phyloP scores from a whole-genome alignment of 2,329 filamentous ascomycete genomes.

The Botrytis pseudocinerea region DNA sequence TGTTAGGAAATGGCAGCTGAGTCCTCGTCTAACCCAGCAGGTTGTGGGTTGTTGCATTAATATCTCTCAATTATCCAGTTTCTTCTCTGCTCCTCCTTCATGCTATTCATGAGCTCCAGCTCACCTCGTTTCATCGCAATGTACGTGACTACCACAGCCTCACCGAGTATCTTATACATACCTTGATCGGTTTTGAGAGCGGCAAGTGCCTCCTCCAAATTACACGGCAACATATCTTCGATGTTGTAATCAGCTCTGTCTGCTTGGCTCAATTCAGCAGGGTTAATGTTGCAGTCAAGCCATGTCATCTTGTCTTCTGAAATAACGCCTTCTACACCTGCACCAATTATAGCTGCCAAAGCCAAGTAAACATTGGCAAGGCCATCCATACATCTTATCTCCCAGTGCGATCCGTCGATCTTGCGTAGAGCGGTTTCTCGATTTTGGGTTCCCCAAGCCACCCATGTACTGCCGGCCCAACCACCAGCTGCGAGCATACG shows the following conservation, averaged over 20 bases:
- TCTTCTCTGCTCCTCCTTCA: constrained; percentile 51
- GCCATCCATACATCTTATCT: constrained; percentile 26
- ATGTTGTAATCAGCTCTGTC: constrained; percentile 57
- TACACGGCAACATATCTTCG: constrained; percentile 52
- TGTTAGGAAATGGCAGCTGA: not conserved
- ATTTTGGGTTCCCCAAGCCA: constrained; percentile 22
- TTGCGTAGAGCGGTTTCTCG: constrained; percentile 4
- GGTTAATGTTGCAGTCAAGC: constrained; percentile 57
- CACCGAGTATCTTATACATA: constrained; percentile 50
- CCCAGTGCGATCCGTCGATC: constrained; percentile 20
- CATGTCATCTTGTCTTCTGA: constrained; percentile 47
- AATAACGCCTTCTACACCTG: constrained; percentile 15
- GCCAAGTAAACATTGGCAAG: constrained; percentile 21
- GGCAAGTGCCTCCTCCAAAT: constrained; percentile 55
- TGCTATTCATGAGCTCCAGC: constrained; percentile 49
- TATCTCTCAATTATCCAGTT: constrained; percentile 68
- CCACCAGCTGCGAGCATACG: not conserved
- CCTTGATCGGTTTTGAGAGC: constrained; percentile 51
- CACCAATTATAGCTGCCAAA: constrained; percentile 16
- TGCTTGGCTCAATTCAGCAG: constrained; percentile 49
- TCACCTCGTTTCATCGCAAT: constrained; percentile 60
- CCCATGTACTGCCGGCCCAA: constrained; percentile 23
- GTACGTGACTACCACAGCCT: constrained; percentile 57
- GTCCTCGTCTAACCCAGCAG: not conserved
- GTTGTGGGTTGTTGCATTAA: constrained; percentile 39